These are phyloP conservation scores for Kwoniella shandongensis DNA, from an alignment of 768 basidiomycete genomes.

Conservation along the genomic window DNA sequence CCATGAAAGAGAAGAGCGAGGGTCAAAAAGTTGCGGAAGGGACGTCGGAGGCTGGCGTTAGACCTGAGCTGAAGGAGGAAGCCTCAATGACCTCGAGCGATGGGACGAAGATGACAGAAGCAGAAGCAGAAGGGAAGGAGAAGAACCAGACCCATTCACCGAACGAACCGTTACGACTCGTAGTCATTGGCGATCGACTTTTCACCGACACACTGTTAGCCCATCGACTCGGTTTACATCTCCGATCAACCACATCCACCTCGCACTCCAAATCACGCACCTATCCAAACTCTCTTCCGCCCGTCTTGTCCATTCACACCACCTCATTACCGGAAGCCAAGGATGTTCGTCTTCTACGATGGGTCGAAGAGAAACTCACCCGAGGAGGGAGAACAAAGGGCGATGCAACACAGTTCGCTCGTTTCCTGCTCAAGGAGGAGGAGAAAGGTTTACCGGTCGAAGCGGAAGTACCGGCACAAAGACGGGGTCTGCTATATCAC, in stretches of 20 bases:
- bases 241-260: slow-evolving; percentile 8
- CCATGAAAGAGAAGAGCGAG: slow-evolving; percentile 4
- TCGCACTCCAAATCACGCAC: neutral
- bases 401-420: too few relatives aligned
- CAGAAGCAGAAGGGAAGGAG: neutral
- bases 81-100: neutral
- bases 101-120: neutral
- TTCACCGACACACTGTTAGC: slow-evolving; percentile 89
- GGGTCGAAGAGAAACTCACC: slow-evolving; percentile 42
- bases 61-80: neutral
- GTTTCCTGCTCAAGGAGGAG: slow-evolving; percentile 14
- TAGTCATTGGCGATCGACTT: slow-evolving; percentile 87
- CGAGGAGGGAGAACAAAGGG: slow-evolving; percentile 8
- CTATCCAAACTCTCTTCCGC: neutral
- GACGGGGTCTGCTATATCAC: neutral
- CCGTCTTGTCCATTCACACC: slow-evolving; percentile 50
- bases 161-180: slow-evolving; percentile 57
- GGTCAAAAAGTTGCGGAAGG: slow-evolving; percentile 10
- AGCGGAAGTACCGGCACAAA: neutral
- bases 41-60: neutral
- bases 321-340: slow-evolving; percentile 41
- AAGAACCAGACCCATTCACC: neutral
- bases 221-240: slow-evolving; percentile 58
- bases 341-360: slow-evolving; percentile 49
- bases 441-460: slow-evolving; percentile 1